Percentiles rank a stretch among this genome's conserved stretches.
Conservation (phyloP, 2,329 filamentous ascomycete genomes). For the Clarireedia homoeocarpa region DNA sequence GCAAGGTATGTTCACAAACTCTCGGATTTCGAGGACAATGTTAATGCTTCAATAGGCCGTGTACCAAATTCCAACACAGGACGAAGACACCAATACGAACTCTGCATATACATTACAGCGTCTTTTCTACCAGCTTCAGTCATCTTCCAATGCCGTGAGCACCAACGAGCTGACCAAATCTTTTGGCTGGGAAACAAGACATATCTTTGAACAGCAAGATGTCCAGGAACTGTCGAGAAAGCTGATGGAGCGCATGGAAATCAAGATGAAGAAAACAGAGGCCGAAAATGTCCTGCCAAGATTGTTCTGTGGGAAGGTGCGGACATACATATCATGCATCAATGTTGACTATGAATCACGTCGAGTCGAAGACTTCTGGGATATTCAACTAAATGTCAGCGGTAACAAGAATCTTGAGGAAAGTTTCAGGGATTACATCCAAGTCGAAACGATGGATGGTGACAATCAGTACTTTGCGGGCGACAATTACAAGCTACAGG, state of each 20-base stretch:
- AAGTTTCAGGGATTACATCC: conserved; percentile 93
- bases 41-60: conserved; percentile 55
- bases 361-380: conserved; percentile 95
- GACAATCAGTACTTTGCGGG: conserved; percentile 97
- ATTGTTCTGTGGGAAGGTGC: conserved; percentile 95
- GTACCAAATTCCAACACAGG: conserved; percentile 90
- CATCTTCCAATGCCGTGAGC: conserved; percentile 71
- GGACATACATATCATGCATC: conserved; percentile 98
- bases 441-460: conserved; percentile 92
- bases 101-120: conserved; percentile 91
- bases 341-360: conserved; percentile 97
- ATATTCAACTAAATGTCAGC: conserved; percentile 93
- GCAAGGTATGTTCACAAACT: conserved; percentile 54
- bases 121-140: conserved; percentile 91
- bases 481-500: conserved; percentile 83
- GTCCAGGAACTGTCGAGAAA: conserved; percentile 95
- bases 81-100: conserved; percentile 72
- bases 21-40: background rate
- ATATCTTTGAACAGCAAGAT: conserved; percentile 98
- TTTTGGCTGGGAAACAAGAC: conserved; percentile 95
- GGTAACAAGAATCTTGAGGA: conserved; percentile 89
- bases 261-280: conserved; percentile 94
- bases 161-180: conserved; percentile 93
- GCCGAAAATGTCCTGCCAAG: conserved; percentile 82
- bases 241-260: conserved; percentile 93